These are phyloP conservation scores for Diaporthe batatas DNA, from an alignment of 2,329 filamentous ascomycete genomes.

Conservation along the genomic window DNA sequence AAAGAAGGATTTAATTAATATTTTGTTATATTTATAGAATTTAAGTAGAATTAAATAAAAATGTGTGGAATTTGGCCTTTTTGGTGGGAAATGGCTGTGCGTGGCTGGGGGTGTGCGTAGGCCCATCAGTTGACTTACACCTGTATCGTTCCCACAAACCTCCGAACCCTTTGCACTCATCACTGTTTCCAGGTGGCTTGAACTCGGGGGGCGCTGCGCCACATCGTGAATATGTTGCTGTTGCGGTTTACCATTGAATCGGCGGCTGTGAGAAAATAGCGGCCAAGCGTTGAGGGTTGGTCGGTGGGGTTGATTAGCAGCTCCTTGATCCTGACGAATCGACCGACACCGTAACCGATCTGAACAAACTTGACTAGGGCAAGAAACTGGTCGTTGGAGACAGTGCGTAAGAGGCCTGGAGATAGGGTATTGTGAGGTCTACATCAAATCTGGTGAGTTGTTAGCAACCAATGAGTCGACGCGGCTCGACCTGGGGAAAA, in stretches of 20 bases:
- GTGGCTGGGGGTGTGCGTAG: too few relatives aligned
- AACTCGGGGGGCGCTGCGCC: neutral
- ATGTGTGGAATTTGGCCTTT: too few relatives aligned
- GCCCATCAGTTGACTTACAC: too few relatives aligned
- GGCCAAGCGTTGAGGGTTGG: neutral
- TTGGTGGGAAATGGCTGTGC: too few relatives aligned
- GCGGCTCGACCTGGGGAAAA: neutral
- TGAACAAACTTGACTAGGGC: neutral
- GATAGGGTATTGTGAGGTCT: conserved; percentile 7
- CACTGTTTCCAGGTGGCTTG: neutral
- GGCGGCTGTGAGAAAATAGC: conserved; percentile 19
- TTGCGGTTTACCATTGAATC: conserved; percentile 10
- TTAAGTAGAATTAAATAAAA: too few relatives aligned
- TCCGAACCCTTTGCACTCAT: neutral
- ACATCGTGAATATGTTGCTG: neutral
- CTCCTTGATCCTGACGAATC: neutral
- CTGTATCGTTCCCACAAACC: neutral
- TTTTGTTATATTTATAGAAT: too few relatives aligned
- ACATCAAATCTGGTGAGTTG: neutral
- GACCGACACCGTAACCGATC: neutral
- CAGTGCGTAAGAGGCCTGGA: neutral
- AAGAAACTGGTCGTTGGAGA: neutral
- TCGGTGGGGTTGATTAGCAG: neutral
- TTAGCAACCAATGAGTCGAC: neutral
- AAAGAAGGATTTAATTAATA: too few relatives aligned